Evolutionary conservation across 2,329 filamentous ascomycete species (phyloP).

Genomic region (Lachnellula subtilissima): DNA sequence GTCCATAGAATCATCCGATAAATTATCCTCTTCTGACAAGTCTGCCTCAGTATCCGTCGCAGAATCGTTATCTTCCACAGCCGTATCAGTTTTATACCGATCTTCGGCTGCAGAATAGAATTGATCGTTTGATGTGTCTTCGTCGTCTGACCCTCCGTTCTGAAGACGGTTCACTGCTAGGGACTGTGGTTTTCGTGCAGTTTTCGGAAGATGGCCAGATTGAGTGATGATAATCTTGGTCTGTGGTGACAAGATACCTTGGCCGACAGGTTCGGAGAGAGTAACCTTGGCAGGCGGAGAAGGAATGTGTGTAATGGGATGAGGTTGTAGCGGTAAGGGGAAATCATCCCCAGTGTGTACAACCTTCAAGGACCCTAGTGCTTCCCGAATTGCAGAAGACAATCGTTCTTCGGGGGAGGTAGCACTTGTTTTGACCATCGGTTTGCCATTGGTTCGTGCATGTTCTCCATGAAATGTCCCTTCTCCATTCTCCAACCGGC

Average conservation of each 20-base stretch:
- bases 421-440: conserved; percentile 29
- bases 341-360: conserved; percentile 81
- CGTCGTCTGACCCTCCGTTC: conserved; percentile 59
- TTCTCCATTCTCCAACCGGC: conserved; percentile 76
- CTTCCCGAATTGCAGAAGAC: conserved; percentile 64
- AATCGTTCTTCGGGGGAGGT: conserved; percentile 52
- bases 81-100: conserved; percentile 50
- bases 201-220: conserved; percentile 53
- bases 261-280: conserved; percentile 90
- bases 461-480: conserved; percentile 71
- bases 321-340: conserved; percentile 70
- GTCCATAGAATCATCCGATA: conserved; percentile 83
- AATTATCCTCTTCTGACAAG: conserved; percentile 61
- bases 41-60: conserved; percentile 59
- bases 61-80: conserved; percentile 52
- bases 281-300: conserved; percentile 82
- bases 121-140: conserved; percentile 82
- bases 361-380: conserved; percentile 66
- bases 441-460: conserved; percentile 39
- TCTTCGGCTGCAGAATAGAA: conserved; percentile 93
- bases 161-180: conserved; percentile 47
- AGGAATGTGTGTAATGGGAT: conserved; percentile 81
- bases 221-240: conserved; percentile 82
- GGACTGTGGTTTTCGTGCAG: conserved; percentile 41
- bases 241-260: conserved; percentile 70